phyloP scores from a whole-genome alignment of 208 protist species.

The Angomonas deanei region DNA sequence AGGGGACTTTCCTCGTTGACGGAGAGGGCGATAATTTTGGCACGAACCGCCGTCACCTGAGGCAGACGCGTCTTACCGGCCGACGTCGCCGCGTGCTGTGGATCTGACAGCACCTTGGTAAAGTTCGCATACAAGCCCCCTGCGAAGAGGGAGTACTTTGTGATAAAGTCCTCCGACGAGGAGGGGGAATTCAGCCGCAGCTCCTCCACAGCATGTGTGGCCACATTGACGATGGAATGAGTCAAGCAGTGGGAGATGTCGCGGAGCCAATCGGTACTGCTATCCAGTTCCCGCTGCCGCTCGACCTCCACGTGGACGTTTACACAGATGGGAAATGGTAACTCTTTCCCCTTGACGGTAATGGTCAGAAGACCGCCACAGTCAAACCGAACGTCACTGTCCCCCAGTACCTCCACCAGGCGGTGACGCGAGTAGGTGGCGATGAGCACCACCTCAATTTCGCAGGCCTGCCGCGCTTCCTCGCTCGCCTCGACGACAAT shows the following conservation, averaged over 20 bases:
- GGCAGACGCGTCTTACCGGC: not conserved
- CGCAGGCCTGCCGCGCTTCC: not conserved
- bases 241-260: constrained; percentile 64
- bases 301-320: constrained; percentile 18
- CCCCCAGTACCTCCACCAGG: not conserved
- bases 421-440: not conserved
- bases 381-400: not conserved
- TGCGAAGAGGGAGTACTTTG: not conserved
- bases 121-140: not conserved
- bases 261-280: constrained; percentile 42
- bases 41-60: not conserved
- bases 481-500: not conserved
- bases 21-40: not conserved
- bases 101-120: not conserved
- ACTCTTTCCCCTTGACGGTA: not conserved
- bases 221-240: constrained; percentile 39
- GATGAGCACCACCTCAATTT: not conserved
- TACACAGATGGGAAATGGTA: not conserved
- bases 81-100: not conserved
- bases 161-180: not conserved
- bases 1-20: not conserved
- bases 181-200: constrained; percentile 9
- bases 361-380: not conserved
- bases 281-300: constrained; percentile 28
- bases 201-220: constrained; percentile 7